phyloP scores from a whole-genome alignment of 805 yeast species.

The Yarrowia sp. region DNA sequence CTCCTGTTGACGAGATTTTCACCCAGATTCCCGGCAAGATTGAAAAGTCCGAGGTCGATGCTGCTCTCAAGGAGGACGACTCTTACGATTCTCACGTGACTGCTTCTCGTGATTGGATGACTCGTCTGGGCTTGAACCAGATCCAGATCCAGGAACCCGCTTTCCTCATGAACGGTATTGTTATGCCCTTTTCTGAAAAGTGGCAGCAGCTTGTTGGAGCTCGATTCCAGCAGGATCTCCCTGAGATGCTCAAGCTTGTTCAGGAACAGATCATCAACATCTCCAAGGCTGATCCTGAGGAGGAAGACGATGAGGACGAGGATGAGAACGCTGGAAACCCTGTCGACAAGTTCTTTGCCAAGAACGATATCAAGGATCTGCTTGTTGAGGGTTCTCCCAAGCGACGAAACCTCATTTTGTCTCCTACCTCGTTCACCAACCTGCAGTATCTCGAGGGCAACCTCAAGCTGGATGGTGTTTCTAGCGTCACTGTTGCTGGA shows the following conservation, averaged over 20 bases:
- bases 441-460: slow-evolving; percentile 3
- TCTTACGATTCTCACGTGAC: neutral
- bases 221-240: slow-evolving; percentile 15
- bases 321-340: slow-evolving; percentile 5
- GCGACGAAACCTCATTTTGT: neutral
- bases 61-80: slow-evolving; percentile 20
- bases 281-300: slow-evolving; percentile 51
- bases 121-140: slow-evolving; percentile 31
- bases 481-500: neutral
- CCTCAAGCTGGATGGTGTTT: neutral
- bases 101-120: slow-evolving; percentile 36
- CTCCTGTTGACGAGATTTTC: neutral
- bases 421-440: neutral
- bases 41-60: neutral
- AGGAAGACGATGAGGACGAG: slow-evolving; percentile 27
- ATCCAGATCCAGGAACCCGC: slow-evolving; percentile 45
- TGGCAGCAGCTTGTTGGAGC: slow-evolving; percentile 28
- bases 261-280: neutral
- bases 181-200: slow-evolving; percentile 28
- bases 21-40: neutral
- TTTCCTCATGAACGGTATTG: slow-evolving; percentile 65
- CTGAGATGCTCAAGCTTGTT: neutral
- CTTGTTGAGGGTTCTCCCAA: neutral
- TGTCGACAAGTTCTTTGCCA: slow-evolving; percentile 7
- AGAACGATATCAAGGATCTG: neutral